These are phyloP conservation scores for Exophiala sp. DNA, from an alignment of 2,329 filamentous ascomycete genomes.

Conservation along the genomic window DNA sequence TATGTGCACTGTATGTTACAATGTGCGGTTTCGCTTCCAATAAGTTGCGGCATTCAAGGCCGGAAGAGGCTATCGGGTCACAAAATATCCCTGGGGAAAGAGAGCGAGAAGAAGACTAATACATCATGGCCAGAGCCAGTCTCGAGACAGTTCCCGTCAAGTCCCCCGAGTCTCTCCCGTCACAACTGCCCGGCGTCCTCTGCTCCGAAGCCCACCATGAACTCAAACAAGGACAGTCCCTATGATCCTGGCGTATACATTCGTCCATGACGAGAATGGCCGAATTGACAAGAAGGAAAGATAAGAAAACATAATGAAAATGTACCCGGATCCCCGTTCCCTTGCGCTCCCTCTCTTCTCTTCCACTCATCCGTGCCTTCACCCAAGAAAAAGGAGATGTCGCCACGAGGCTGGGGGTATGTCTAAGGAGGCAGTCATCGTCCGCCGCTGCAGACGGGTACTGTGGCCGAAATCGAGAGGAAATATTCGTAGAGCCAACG, in stretches of 20 bases:
- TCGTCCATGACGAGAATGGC: neutral
- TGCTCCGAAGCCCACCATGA: too few species aligned
- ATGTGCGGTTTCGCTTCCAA: constrained; percentile 3
- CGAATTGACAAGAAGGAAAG: neutral
- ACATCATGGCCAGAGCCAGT: constrained; percentile 9
- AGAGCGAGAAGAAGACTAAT: constrained; percentile 17
- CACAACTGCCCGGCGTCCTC: neutral
- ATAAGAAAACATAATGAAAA: constrained; percentile 7
- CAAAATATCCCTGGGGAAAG: constrained; percentile 6
- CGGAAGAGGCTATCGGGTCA: constrained; percentile 3
- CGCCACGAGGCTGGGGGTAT: constrained; percentile 21
- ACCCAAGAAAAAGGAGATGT: constrained; percentile 21
- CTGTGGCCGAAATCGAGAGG: constrained; percentile 16
- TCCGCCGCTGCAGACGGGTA: constrained; percentile 12
- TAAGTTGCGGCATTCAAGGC: constrained; percentile 7
- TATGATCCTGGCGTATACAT: constrained; percentile 7
- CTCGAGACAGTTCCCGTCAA: too few species aligned
- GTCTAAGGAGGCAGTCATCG: constrained; percentile 18
- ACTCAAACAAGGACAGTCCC: neutral
- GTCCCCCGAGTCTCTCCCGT: neutral
- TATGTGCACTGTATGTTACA: too few species aligned
- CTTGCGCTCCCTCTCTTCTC: constrained; percentile 11
- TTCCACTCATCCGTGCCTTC: constrained; percentile 17
- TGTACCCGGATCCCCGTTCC: constrained; percentile 2
- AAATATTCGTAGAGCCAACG: constrained; percentile 18